phyloP scores from a whole-genome alignment of 371 early-diverging fungal genomes.

The Rhizomucor miehei region DNA sequence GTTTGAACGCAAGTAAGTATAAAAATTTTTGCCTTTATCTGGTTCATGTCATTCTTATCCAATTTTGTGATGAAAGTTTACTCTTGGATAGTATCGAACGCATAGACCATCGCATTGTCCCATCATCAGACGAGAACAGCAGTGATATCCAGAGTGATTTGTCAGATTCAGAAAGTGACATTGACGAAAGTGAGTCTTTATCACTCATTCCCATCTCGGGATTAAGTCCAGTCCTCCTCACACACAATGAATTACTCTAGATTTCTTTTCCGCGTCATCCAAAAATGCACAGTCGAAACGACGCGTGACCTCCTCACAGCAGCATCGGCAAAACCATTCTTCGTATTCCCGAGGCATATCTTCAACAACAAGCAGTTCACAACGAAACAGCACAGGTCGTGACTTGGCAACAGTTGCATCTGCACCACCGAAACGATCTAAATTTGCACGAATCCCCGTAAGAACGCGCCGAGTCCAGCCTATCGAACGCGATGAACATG shows the following conservation, averaged over 20 bases:
- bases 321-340: too few relatives aligned
- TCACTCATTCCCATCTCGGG: not conserved
- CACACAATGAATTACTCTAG: not conserved
- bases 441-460: constrained; percentile 27
- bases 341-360: not conserved
- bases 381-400: constrained; percentile 3
- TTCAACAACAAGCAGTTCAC: not conserved
- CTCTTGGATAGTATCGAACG: constrained; percentile 48
- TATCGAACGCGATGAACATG: constrained; percentile 64
- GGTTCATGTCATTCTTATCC: too few relatives aligned
- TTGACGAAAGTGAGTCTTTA: constrained; percentile 17
- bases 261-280: not conserved
- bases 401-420: constrained; percentile 40
- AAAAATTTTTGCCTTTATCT: not conserved
- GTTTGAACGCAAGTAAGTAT: constrained; percentile 53
- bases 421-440: constrained; percentile 47
- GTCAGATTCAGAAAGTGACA: constrained; percentile 22
- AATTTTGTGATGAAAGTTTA: constrained; percentile 13
- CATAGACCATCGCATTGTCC: constrained; percentile 17
- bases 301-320: too few relatives aligned
- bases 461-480: constrained; percentile 51
- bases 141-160: constrained; percentile 38
- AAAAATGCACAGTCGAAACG: too few relatives aligned
- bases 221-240: not conserved
- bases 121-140: constrained; percentile 35